These are phyloP conservation scores for Lachnellula hyalina DNA, from an alignment of 2,329 filamentous ascomycete species.

Conservation along the genomic window DNA sequence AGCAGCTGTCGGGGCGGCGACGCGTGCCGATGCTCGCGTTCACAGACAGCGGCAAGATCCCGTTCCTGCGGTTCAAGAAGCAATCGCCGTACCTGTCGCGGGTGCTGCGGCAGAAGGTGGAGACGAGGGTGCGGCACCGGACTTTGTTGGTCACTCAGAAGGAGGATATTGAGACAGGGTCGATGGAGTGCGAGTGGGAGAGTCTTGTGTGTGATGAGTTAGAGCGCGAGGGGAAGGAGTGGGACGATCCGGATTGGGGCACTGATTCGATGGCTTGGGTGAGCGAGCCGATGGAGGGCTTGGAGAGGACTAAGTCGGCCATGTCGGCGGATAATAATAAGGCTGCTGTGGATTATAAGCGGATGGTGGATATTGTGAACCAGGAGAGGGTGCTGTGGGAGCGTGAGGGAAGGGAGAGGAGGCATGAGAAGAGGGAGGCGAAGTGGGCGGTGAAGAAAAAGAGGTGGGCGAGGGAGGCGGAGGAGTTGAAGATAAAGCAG, in stretches of 20 bases:
- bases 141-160: conserved; percentile 35
- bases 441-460: conserved; percentile 1
- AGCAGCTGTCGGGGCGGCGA: conserved; percentile 45
- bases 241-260: conserved; percentile 7
- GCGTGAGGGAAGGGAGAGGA: conserved; percentile 27
- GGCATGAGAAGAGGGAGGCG: conserved; percentile 11
- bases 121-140: conserved; percentile 39
- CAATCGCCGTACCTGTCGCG: conserved; percentile 56
- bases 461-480: conserved; percentile 1
- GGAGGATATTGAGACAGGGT: conserved; percentile 30
- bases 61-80: conserved; percentile 63
- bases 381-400: conserved; percentile 35
- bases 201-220: neutral
- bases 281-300: neutral
- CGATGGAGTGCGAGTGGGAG: conserved; percentile 50
- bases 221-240: neutral
- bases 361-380: conserved; percentile 1
- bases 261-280: neutral
- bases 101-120: conserved; percentile 49
- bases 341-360: neutral
- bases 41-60: conserved; percentile 47
- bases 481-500: neutral
- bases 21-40: conserved; percentile 50
- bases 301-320: neutral
- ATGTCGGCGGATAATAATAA: neutral